Base-by-base conservation (phyloP, 176 grass and related monocot genomes). In the Metroxylon sagu region DNA sequence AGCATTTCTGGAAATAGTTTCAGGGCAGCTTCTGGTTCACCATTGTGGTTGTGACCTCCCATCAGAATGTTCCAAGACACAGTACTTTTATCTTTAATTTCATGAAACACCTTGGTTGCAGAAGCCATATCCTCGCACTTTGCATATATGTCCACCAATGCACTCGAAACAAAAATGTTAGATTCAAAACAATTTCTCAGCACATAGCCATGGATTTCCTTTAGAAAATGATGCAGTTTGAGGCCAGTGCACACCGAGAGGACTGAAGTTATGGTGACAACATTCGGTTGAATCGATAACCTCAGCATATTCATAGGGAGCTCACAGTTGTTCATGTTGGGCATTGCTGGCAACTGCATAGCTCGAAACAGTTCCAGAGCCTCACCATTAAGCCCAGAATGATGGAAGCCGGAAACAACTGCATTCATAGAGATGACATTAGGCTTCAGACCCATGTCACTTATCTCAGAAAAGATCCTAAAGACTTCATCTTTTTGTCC, bases 61-160 rank as follows among this genome's bases (percentile, higher is more conserved):
- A 89, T 6, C 39, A 84, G 19, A 71, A 81, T 74, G 27, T 84
- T 89, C 85, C 85, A 89, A 56, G 80, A 77, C 60, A 89, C 74
- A 55, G 67, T 49, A 74, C 74, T 89, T 81, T 89, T 89, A 53
- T 77, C 76, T 48, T n/a, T 62, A 7, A 68, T 84, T 80, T 67
- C 71, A 18, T 48, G 29, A 29, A 89, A 89, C 25, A 77, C 80
- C 56, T 70, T 80, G 56, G 26, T 54, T 74, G 80, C 85, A 62
- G 60, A 80, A 18, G 29, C 30, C 52, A 84, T 48, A 61, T 89
- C 52, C 3, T 56, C 73, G 74, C 69, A 60, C 74, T 89, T 89
- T 25, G 73, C 85, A 56, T 89, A 89, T 60, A 80, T 62, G 56
- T 84, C 85, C 49, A 84, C 73, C 49, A 89, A 48, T 74, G 79